phyloP scores from a whole-genome alignment of 148 eudicot species.

The Cornus florida region DNA sequence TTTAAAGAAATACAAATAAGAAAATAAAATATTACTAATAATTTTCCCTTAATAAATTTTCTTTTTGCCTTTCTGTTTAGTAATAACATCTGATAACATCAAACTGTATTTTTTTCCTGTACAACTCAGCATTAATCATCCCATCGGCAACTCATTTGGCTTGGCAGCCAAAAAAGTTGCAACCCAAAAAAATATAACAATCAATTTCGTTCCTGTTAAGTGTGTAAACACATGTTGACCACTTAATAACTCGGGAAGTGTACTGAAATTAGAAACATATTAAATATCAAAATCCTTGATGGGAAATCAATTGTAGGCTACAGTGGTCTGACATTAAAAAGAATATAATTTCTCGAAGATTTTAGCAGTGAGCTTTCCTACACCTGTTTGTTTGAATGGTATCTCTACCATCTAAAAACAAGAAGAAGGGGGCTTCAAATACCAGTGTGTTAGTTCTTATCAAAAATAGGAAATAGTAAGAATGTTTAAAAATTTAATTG shows the following conservation, averaged over 20 bases:
- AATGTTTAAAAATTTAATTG: no score
- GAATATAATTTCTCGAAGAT: neutral
- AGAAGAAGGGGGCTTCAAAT: neutral
- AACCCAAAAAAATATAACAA: neutral
- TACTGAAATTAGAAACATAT: no score
- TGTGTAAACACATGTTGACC: neutral
- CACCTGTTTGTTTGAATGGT: neutral
- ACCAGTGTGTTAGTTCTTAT: no score
- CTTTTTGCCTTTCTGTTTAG: neutral
- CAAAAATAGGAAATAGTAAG: no score
- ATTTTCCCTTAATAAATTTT: neutral
- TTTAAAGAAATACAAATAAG: no score
- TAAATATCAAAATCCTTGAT: neutral
- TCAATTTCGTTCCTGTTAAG: neutral
- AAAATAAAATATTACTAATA: neutral
- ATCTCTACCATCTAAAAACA: neutral
- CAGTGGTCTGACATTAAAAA: neutral
- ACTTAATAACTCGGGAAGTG: neutral
- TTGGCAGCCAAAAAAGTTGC: constrained; percentile 1
- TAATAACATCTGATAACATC: neutral
- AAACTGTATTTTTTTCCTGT: neutral
- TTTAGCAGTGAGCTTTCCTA: neutral
- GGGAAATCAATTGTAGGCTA: neutral
- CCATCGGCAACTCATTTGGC: neutral
- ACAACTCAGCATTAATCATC: neutral